Evolutionary conservation across 2,329 filamentous ascomycete species (phyloP), one percentile per base, ranked within the genome.

Genomic region (Ceratocystis albifundus): DNA sequence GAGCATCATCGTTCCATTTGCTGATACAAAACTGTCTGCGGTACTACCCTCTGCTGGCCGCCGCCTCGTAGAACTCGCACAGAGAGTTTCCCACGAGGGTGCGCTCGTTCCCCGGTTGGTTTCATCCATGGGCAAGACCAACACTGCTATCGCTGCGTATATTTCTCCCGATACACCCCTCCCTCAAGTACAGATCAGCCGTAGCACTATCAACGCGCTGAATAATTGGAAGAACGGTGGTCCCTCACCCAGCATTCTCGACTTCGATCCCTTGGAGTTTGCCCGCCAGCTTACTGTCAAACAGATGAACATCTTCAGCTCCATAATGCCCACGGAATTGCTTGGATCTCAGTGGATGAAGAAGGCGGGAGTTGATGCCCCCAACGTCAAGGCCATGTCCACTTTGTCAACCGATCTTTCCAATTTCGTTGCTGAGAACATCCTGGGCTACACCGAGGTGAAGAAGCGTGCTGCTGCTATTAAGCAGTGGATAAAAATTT

Each of bases 401-500:
- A 87, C 88, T 0, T 80, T 99, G 50, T 96, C 93, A 2, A 99
- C 91, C 0, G 92, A 96, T 70, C 79, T 99, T 20, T 91, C 93
- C 3, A 94, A 96, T 72, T 79, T 97, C 48, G 94, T 99, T 10
- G 89, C 90, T 0, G 93, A 97, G 73, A 95, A 89, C 0, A 96
- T 99, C 71, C 82, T 99, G 15, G 85, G 89, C 66, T 83, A 90
- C 67, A 83, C 89, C n/a, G 94, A 97, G 74, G 86, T 88, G 30
- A 97, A 97, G 82, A 96, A 93, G 78, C 85, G 94, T 30, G 93
- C 94, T 0, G 78, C 83, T 1, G 84, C 91, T 64, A 94, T 99
- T 77, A 97, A 99, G 78, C 92, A 97, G 71, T 99, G 94, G 94
- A 89, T 96, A 74, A 99, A 97, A 80, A 86, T 97, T 71, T 90